Percentiles rank a stretch among this genome's conserved stretches.
phyloP scores from a whole-genome alignment of 208 protist species.

The Leishmania lainsoni region DNA sequence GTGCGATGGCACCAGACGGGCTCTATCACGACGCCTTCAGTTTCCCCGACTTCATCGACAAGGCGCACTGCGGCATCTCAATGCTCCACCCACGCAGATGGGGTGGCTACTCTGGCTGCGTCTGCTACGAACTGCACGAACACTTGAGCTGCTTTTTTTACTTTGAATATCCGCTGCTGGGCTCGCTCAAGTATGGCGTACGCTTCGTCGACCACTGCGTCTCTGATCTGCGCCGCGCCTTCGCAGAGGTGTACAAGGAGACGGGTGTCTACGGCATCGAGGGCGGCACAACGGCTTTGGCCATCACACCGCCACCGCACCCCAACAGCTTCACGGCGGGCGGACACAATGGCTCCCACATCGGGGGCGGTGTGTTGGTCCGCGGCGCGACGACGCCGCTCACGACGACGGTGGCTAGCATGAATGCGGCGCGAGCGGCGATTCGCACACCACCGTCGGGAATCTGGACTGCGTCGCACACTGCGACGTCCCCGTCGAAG shows the following conservation, averaged over 20 bases:
- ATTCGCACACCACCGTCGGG: constrained; percentile 20
- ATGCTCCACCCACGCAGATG: constrained; percentile 65
- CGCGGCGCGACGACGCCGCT: constrained; percentile 26
- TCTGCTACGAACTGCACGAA: constrained; percentile 69
- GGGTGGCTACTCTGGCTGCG: constrained; percentile 64
- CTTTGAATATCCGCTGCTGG: constrained; percentile 73
- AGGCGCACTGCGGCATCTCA: constrained; percentile 51
- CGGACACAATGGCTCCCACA: background rate
- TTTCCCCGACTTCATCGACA: constrained; percentile 58
- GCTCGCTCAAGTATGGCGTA: constrained; percentile 61
- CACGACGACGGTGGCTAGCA: constrained; percentile 20
- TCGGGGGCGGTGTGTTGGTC: constrained; percentile 9
- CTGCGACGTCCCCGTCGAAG: constrained; percentile 13
- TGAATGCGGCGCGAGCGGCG: constrained; percentile 25
- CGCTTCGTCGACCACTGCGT: constrained; percentile 51
- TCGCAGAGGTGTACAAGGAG: constrained; percentile 40
- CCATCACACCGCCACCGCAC: constrained; percentile 14
- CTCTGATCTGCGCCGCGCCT: constrained; percentile 38
- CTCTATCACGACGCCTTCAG: constrained; percentile 43
- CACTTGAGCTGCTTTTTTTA: constrained; percentile 64
- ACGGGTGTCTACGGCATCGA: constrained; percentile 37
- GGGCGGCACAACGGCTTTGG: constrained; percentile 24
- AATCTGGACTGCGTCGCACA: constrained; percentile 38
- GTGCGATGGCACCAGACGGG: constrained; percentile 44
- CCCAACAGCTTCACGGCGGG: background rate